Base-by-base conservation (phyloP, 306 rosid genomes). In the Pterocarpus macrocarpus region DNA sequence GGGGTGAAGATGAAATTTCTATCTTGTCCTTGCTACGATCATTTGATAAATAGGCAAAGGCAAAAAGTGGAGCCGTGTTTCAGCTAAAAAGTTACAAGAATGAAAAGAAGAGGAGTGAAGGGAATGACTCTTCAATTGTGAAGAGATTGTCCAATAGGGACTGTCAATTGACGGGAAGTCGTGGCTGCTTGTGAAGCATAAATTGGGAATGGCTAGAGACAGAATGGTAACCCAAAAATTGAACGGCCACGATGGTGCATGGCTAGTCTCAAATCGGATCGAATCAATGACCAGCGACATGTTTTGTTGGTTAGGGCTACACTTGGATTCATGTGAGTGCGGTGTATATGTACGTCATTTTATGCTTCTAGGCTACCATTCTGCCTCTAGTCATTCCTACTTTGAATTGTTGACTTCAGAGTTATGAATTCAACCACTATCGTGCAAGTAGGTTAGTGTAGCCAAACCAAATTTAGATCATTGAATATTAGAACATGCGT, bases 301-400 rank as follows among this genome's bases (percentile, higher is more conserved):
- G 94, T 95, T 95, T 80, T 95, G 98, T 50, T 93, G 99, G 80
- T 95, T 98, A 1, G 99, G 99, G 78, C 98, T 93, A 79, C 99
- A 95, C 81, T 85, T 90, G 13, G 94, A 88, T 72, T 90, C 89
- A 75, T 80, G 99, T 0, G 92, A 95, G 22, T 91, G 95, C 5
- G 92, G 28, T 22, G 28, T 0, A 22, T 22, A 22, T 22, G 28
- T 22, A 22, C 28, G 28, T 22, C 28, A 22, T 22, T 22, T 22
- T 22, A 22, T 22, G 28, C 28, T 22, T 22, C 28, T 22, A 1
- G 28, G 28, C 28, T 22, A 22, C 28, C 28, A 22, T 22, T 22
- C 28, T 22, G 1, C 28, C 28, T 22, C 28, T 22, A 22, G 28
- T 22, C 28, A 22, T 22, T 22, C 28, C 28, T 22, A 22, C 28